Conservation (phyloP, 108 stramenopile genomes). For the Aureococcus anophagefferens region DNA sequence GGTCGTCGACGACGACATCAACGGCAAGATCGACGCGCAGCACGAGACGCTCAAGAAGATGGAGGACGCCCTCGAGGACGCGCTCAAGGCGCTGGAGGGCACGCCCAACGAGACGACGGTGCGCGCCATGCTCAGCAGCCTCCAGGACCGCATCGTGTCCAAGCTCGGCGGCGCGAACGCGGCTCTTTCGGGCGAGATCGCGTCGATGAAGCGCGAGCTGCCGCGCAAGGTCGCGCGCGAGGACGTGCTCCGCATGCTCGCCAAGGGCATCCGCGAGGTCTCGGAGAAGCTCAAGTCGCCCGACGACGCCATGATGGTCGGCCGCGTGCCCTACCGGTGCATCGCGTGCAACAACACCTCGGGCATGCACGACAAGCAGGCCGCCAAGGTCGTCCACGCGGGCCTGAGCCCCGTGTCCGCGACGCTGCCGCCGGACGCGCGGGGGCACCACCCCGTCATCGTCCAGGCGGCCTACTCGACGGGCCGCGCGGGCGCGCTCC, state of each 20-base stretch:
- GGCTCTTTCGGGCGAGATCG: too few species aligned
- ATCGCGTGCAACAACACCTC: neutral
- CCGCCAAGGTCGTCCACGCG: neutral
- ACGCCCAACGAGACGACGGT: neutral
- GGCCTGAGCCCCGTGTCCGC: neutral
- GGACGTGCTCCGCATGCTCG: neutral
- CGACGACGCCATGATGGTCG: neutral
- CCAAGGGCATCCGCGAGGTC: neutral
- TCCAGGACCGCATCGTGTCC: too few species aligned
- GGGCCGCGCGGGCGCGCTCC: too few species aligned
- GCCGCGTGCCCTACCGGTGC: neutral
- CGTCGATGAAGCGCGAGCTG: neutral
- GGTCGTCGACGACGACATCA: neutral
- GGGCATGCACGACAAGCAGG: neutral
- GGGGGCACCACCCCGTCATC: too few species aligned
- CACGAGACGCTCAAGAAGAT: neutral
- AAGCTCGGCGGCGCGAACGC: too few species aligned
- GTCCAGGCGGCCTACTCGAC: too few species aligned
- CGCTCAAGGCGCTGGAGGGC: neutral
- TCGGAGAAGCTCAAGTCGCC: neutral
- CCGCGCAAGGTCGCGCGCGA: neutral
- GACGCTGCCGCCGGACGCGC: neutral
- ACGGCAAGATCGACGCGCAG: neutral
- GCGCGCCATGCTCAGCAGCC: too few species aligned
- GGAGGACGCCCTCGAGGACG: slow-evolving; percentile 1